Base-by-base conservation (phyloP, 768 basidiomycete species). In the Solioccasus polychromus region DNA sequence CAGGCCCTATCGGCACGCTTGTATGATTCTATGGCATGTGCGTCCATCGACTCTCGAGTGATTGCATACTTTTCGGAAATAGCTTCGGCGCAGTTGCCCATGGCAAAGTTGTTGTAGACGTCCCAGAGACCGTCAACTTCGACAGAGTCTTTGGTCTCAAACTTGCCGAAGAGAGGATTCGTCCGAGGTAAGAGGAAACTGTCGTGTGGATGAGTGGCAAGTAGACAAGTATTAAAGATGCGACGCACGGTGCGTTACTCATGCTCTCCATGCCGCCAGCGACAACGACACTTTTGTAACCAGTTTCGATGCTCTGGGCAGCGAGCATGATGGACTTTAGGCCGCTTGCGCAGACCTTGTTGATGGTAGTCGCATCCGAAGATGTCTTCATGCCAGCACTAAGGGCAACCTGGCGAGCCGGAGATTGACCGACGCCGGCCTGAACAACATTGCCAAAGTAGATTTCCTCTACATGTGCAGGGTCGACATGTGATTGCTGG, bases 261-360 rank as follows among this genome's bases (percentile, higher is more conserved):
- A 99, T 99, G 73, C 90, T 93, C 74, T 99, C 96, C 92, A 92
- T 96, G 50, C 96, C 96, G 55, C 96, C 96, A 45, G 94, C 94
- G 20, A 83, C 91, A 56, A 96, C 87, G 39, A 96, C 79, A 31
- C 70, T 81, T 48, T 87, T 83, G 63, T 95, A 83, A 40, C 96
- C 96, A 19, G 84, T 76, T 65, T 84, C 78, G 60, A 99, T 92
- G 59, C 78, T 81, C 73, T 98, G 96, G 22, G 92, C 78, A 45
- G 92, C 96, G 51, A 98, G 76, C 68, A 92, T 96, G 71, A 98
- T 81, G 23, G 94, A 78, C 71, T 98, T 98, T 78, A 99, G 74
- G 50, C 96, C 96, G 43, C 90, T 93, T 5, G 96, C 96, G 68
- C 96, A 99, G 67, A 99, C 96, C 74, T 99, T 99, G 82, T 99